phyloP scores from a whole-genome alignment of 1,284 basidiomycete genomes.

The Anthracocystis walkeri region DNA sequence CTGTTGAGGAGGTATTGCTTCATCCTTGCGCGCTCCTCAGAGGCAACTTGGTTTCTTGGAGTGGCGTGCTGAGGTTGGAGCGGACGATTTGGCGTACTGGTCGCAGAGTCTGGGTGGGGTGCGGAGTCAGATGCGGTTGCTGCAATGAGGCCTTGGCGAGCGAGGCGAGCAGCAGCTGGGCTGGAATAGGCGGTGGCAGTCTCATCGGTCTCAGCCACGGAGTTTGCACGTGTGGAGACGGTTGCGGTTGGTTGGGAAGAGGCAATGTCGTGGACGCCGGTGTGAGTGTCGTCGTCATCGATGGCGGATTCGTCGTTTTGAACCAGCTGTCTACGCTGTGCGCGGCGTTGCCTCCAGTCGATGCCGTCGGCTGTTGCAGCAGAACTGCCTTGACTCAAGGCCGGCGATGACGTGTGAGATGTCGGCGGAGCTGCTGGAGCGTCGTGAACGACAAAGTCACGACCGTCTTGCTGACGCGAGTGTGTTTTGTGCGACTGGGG shows the following conservation, averaged over 20 bases:
- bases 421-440: slow-evolving; percentile 15
- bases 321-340: slow-evolving; percentile 33
- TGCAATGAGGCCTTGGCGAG: slow-evolving; percentile 31
- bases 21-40: slow-evolving; percentile 43
- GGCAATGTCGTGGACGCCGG: not conserved
- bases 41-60: slow-evolving; percentile 25
- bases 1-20: slow-evolving; percentile 57
- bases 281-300: slow-evolving; percentile 28
- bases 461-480: slow-evolving; percentile 12
- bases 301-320: slow-evolving; percentile 40
- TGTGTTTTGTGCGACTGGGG: not conserved
- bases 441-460: slow-evolving; percentile 43
- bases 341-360: slow-evolving; percentile 37
- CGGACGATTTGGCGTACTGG: slow-evolving; percentile 36
- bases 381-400: not conserved
- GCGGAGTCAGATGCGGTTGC: not conserved
- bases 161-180: slow-evolving; percentile 45
- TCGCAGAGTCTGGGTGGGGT: slow-evolving; percentile 8
- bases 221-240: slow-evolving; percentile 15
- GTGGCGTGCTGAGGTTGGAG: slow-evolving; percentile 23
- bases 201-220: slow-evolving; percentile 28
- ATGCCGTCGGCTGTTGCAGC: slow-evolving; percentile 6
- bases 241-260: slow-evolving; percentile 16
- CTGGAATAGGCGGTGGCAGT: slow-evolving; percentile 49
- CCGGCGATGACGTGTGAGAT: slow-evolving; percentile 9